Conservation (phyloP, 2,329 filamentous ascomycete genomes). For the Aspergillus oerlinghausenensis region DNA sequence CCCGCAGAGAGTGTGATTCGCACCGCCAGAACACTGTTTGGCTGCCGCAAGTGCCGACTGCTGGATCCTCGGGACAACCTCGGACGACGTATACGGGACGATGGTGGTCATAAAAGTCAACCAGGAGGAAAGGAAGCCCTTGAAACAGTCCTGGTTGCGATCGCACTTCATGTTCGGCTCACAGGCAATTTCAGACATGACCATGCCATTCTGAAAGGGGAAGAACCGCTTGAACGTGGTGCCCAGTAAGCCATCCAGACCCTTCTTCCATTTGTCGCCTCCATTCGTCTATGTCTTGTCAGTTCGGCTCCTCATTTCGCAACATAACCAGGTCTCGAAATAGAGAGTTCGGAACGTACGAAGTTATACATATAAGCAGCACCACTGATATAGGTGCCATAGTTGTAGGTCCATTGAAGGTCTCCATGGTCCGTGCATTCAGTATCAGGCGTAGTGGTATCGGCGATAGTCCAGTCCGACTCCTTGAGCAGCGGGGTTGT, state of each 20-base stretch:
- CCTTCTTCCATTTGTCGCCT: constrained; percentile 51
- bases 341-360: constrained; percentile 26
- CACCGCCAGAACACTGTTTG: constrained; percentile 57
- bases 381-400: constrained; percentile 53
- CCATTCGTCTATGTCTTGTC: constrained; percentile 34
- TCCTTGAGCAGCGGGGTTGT: constrained; percentile 49
- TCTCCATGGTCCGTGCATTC: constrained; percentile 51
- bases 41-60: constrained; percentile 59
- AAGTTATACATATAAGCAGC: constrained; percentile 55
- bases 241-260: constrained; percentile 54
- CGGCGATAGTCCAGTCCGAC: constrained; percentile 53
- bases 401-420: constrained; percentile 56
- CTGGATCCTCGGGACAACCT: constrained; percentile 56
- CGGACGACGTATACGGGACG: constrained; percentile 53
- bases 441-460: constrained; percentile 46
- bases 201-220: constrained; percentile 42
- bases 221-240: constrained; percentile 51
- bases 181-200: constrained; percentile 66
- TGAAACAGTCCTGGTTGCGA: constrained; percentile 69
- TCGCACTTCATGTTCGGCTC: constrained; percentile 60
- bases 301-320: constrained; percentile 1
- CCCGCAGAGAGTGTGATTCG: constrained; percentile 55
- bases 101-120: constrained; percentile 58
- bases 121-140: constrained; percentile 67
- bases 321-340: constrained; percentile 6